Evolutionary conservation across 23 red algal genomes (phyloP), one percentile per base, ranked within the genome.

Genomic region (Pyropia yezoensis): DNA sequence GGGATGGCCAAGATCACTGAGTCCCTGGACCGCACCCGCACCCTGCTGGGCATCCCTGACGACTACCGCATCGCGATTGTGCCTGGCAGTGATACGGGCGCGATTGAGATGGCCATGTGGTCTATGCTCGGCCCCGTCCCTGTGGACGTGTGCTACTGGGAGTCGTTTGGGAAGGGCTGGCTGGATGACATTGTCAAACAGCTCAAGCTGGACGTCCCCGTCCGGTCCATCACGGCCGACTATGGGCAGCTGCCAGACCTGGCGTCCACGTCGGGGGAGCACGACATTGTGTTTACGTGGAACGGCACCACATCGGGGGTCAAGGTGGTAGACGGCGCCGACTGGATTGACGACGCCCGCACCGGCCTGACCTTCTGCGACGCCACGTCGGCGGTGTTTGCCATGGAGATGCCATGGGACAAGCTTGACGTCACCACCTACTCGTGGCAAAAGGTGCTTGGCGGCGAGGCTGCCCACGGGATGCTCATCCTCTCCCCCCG

Each of bases 101-200:
- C 91, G 7, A 84, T 96, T 28, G 91, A 96, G 62, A 96, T 96
- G 91, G 83, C 84, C 21, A 89, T 96, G 80, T 96, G 91, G 91
- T 80, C 54, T 61, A 72, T 96, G 79, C 75, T 96, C 30, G 91
- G 91, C 12, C 27, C 62, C 29, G 50, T 53, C 11, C 83, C 83
- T 3, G 76, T 96, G 18, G 91, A 96, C 27, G 79, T 96, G 15
- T 89, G 83, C 52, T 71, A 96, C 56, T 96, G 91, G 91, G 91
- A 96, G 67, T 89, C 83, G 18, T 96, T 96, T 79, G 91, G 91
- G 21, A 88, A 88, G 73, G 91, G 88, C 45, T 96, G 91, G 91
- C 30, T 79, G 7, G 73, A 67, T 3, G 91, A 96, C 67, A 68
- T 73, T 27, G 77, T 89, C 15, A 89, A 87, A 28, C 80, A 96